A percentile compares a stretch with the other conserved stretches of the same genome.
phyloP scores from a whole-genome alignment of 495 filamentous ascomycete species.

The Xylaria nigripes region DNA sequence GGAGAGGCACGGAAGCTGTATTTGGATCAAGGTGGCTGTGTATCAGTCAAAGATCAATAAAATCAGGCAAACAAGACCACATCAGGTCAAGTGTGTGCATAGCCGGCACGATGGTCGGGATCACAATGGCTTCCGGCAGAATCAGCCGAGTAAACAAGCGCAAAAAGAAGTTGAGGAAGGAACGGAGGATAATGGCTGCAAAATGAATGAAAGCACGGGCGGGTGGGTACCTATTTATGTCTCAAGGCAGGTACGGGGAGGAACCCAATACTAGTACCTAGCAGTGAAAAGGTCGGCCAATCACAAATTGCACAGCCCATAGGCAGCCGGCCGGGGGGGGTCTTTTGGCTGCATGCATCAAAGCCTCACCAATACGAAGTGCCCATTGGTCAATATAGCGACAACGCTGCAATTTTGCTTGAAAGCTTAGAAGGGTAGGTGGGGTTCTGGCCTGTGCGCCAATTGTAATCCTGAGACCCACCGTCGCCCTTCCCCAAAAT shows the following conservation, averaged over 20 bases:
- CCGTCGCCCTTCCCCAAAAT: conserved; percentile 12
- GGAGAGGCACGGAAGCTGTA: not conserved
- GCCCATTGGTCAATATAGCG: not conserved
- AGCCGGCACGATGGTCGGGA: not conserved
- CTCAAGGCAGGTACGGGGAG: not conserved
- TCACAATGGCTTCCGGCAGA: not conserved
- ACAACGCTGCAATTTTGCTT: not conserved
- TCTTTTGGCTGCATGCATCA: conserved; percentile 5
- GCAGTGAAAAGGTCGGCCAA: not conserved
- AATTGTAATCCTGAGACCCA: not conserved
- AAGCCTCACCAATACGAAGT: conserved; percentile 5
- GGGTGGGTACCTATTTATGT: not conserved
- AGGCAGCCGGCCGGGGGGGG: not conserved
- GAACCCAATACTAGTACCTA: too few relatives aligned
- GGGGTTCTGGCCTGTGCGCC: conserved; percentile 10
- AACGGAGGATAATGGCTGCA: not conserved
- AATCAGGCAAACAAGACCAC: not conserved
- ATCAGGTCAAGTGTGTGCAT: not conserved
- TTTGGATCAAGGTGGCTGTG: not conserved
- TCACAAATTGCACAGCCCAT: conserved; percentile 7
- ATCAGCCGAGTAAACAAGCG: not conserved
- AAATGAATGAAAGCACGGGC: not conserved
- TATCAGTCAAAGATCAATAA: not conserved
- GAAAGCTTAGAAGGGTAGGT: not conserved
- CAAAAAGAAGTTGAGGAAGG: not conserved